Percentiles rank a stretch among this genome's conserved stretches.
Conservation (phyloP, 2,329 filamentous ascomycete genomes). For the Epichloe uncinata region DNA sequence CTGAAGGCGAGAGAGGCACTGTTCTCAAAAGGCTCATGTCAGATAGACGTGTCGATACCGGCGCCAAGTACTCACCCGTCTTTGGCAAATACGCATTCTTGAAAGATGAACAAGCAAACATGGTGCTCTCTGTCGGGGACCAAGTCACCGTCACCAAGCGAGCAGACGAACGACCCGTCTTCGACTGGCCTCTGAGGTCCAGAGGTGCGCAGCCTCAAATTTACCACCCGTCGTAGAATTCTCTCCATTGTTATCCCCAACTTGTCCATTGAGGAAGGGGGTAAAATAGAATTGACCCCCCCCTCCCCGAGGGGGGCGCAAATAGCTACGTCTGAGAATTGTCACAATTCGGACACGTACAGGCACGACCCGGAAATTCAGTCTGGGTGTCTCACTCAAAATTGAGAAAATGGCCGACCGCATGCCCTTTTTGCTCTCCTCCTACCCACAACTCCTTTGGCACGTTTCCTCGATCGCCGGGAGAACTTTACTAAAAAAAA, state of each 20-base stretch:
- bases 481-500: too few relatives aligned
- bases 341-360: too few relatives aligned
- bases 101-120: constrained; percentile 10
- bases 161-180: constrained; percentile 38
- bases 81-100: constrained; percentile 65
- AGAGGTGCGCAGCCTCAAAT: constrained; percentile 10
- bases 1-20: constrained; percentile 40
- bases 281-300: too few relatives aligned
- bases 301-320: too few relatives aligned
- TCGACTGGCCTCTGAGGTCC: constrained; percentile 32
- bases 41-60: constrained; percentile 57
- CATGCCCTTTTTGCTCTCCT: too few relatives aligned
- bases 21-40: constrained; percentile 57
- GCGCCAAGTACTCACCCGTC: constrained; percentile 52
- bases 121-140: constrained; percentile 39
- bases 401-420: too few relatives aligned
- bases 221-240: constrained; percentile 8
- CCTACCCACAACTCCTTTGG: too few relatives aligned
- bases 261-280: neutral
- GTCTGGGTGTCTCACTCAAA: too few relatives aligned
- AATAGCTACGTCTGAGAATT: too few relatives aligned
- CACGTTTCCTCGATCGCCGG: too few relatives aligned
- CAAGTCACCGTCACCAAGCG: constrained; percentile 37
- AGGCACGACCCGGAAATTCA: too few relatives aligned
- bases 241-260: neutral